Base-by-base conservation (phyloP, 768 basidiomycete species). In the Phanerochaete carnosa region DNA sequence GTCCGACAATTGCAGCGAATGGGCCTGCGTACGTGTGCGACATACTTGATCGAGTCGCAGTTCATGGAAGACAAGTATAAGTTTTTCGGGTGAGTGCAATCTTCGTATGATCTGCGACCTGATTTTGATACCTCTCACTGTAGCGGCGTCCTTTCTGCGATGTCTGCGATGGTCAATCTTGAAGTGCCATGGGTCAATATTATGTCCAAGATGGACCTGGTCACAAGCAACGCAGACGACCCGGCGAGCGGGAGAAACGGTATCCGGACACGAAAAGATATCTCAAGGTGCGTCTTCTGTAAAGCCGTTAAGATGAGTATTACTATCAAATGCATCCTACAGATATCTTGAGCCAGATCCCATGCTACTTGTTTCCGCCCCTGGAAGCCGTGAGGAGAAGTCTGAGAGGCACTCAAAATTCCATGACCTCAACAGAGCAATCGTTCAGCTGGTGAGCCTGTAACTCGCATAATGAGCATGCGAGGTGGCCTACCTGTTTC, bases 51-150 rank as follows among this genome's bases (percentile, higher is more conserved):
- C 63, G 97, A 99, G 70, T 95, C 93, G 0, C 97, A 99, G 67
- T 99, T 99, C 76, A 98, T 98, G 94, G 97, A 99, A 75, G 97
- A 99, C 74, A 89, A 91, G 65, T 92, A 94, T 74, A 99, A 99
- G 70, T 99, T 97, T 76, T 99, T 99, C 75, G 90, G 90, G 92
- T 88, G 52, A 33, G 65, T 61, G 58, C 23, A 37, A n/a, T n/a
- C n/a, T 4, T 35, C 16, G n/a, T 60, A 39, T 60, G n/a, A 8
- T 49, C 35, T 55, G 25, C 46, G 26, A 50, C 37, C 45, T 26
- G 19, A 33, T 39, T 62, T 32, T 26, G 29, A 55, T 28, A 22
- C 2, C n/a, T 12, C 30, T 28, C 23, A 22, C 22, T 5, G 26
- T 65, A 94, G 94, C 60, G 97, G 97, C 22, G 96, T 98, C 8